Percentiles rank a stretch among this genome's conserved stretches.
Conservation (phyloP, 2,329 filamentous ascomycete genomes). For the Aspergillus pseudotamarii region DNA sequence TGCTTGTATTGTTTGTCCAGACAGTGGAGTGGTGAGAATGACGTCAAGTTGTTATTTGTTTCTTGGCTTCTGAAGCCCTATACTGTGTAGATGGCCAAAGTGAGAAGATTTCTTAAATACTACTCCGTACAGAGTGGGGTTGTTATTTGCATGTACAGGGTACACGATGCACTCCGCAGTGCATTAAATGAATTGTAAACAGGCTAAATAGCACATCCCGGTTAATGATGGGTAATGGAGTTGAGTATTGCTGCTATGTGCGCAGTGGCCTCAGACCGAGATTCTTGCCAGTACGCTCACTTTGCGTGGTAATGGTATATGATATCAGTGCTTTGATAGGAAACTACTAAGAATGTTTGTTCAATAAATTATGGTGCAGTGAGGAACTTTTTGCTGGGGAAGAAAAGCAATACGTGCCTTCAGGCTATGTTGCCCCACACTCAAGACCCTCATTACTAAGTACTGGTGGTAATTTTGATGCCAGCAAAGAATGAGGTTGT, state of each 20-base stretch:
- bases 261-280: neutral
- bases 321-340: neutral
- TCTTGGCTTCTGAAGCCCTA: neutral
- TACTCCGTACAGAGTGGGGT: neutral
- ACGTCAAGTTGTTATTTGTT: neutral
- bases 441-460: neutral
- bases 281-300: neutral
- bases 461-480: neutral
- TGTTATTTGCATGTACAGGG: neutral
- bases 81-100: neutral
- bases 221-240: neutral
- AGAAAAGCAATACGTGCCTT: neutral
- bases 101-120: neutral
- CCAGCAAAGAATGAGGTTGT: neutral
- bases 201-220: neutral
- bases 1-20: neutral
- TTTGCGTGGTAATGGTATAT: neutral
- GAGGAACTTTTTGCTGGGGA: neutral
- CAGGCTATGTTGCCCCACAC: neutral
- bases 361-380: neutral
- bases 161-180: neutral
- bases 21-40: neutral
- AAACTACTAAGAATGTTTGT: neutral
- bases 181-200: neutral
- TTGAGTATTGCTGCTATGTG: neutral